A percentile compares a stretch with the other conserved stretches of the same genome.
Conservation (phyloP, 2,329 filamentous ascomycete species). For the Fusarium nygamai region DNA sequence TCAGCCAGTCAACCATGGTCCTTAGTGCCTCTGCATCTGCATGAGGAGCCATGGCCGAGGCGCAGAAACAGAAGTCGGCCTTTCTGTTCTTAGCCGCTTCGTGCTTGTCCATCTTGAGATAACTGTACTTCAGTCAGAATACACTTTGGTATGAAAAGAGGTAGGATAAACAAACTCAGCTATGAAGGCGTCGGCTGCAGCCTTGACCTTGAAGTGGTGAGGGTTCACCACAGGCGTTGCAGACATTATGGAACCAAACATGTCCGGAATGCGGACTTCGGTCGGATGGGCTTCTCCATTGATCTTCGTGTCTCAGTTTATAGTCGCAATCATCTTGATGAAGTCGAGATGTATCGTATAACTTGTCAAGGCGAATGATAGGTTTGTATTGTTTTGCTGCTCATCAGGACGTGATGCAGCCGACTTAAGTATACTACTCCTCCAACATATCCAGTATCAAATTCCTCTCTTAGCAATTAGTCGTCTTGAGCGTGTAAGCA, state of each 20-base stretch:
- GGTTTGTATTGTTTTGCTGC: not conserved
- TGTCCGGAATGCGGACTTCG: not conserved
- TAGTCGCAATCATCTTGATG: not conserved
- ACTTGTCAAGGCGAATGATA: no score
- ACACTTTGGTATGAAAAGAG: fast-evolving
- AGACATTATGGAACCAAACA: not conserved
- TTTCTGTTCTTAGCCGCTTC: not conserved
- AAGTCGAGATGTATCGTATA: not conserved
- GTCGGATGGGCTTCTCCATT: not conserved
- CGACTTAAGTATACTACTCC: not conserved
- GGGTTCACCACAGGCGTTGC: not conserved
- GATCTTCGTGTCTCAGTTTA: not conserved
- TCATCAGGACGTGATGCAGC: fast-evolving
- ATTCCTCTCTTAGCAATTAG: fast-evolving
- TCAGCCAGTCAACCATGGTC: not conserved
- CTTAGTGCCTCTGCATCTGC: not conserved
- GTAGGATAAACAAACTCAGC: fast-evolving
- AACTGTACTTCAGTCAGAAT: not conserved
- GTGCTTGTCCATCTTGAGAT: not conserved
- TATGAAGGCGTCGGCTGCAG: not conserved
- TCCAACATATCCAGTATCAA: not conserved
- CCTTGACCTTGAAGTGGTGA: not conserved
- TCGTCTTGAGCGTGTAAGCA: not conserved
- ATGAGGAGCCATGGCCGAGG: not conserved
- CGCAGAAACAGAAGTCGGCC: not conserved